A percentile compares a stretch with the other conserved stretches of the same genome.
Conservation (phyloP, 1,284 basidiomycete species). For the Fomitiporia mediterranea region DNA sequence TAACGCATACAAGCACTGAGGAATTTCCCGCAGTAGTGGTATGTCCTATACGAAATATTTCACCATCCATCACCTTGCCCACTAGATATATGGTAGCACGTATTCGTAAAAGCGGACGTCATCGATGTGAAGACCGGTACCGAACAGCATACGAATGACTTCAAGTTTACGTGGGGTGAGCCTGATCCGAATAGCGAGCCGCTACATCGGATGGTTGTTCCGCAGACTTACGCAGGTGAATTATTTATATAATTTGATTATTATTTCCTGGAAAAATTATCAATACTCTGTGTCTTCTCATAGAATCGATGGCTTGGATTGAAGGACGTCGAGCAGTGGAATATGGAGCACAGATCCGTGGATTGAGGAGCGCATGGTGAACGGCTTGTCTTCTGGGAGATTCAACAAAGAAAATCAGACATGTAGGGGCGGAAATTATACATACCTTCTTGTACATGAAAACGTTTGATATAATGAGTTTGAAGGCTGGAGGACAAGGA, state of each 20-base stretch:
- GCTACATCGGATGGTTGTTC: conserved; percentile 55
- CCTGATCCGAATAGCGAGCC: conserved; percentile 34
- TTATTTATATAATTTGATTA: conserved; percentile 4
- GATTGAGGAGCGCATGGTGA: conserved; percentile 25
- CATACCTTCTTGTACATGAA: too few species aligned
- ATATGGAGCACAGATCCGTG: conserved; percentile 53
- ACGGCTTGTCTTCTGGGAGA: background rate
- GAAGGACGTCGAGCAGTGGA: conserved; percentile 70
- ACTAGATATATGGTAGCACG: conserved; percentile 42
- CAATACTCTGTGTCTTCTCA: background rate
- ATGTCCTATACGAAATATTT: conserved; percentile 27
- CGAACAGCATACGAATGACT: conserved; percentile 67
- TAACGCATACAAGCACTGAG: conserved; percentile 49
- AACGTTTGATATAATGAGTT: too few species aligned
- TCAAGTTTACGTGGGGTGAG: conserved; percentile 64
- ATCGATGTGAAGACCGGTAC: conserved; percentile 68
- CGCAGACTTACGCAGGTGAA: conserved; percentile 64
- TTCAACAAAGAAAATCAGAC: too few species aligned
- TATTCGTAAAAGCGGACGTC: conserved; percentile 72
- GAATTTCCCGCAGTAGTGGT: conserved; percentile 50
- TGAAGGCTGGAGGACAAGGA: too few species aligned
- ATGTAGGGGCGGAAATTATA: too few species aligned
- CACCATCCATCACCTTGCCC: too few species aligned
- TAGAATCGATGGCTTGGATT: conserved; percentile 80
- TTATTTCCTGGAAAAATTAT: background rate